Evolutionary conservation across 2,329 filamentous ascomycete genomes (phyloP), one percentile per base, ranked within the genome.

Genomic region (Endothia cerciana): DNA sequence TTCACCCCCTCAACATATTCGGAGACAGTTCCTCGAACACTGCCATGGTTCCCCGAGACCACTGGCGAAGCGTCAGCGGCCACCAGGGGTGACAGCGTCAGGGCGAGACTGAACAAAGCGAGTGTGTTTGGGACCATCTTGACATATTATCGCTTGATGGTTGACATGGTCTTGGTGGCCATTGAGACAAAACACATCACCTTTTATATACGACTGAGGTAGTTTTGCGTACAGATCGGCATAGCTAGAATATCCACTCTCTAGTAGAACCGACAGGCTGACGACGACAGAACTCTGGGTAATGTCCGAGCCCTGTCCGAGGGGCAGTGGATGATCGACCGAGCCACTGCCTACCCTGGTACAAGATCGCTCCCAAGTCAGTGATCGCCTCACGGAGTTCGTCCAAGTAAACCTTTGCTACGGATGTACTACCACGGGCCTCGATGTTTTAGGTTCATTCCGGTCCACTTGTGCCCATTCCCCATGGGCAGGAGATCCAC

Each of bases 1-100:
- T 67, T 70, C 45, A 70, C 70, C 11, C 69, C 71, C 7, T 68
- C 67, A 15, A 68, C 69, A 38, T 70, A 70, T 17, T 71, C 68
- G 6, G 73, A 74, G 28, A 57, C 64, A 4, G 68, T 64, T 56
- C 72, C 72, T 51, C 63, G 68, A 25, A 71, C 62, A 40, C 62
- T 28, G 30, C 71, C 70, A 15, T 68, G 36, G 55, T 57, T 4
- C 17, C 22, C 17, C 3, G 60, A 45, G 40, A 63, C 61, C 25
- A 63, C 56, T 41, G 56, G 56, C 22, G 56, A 25, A 4, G 56
- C 28, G 1, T 59, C 56, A 28, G 56, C 56, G 22, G 56, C n/a
- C 36, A 43, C 38, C 36, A 59, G 38, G 17, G 56, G 38, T 17
- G 56, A 43, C 36, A 40, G 13, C 22, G n/a, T 43, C 56, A 59